Base-by-base conservation (phyloP, 331 rosid species). In the Pyrus hybrid region DNA sequence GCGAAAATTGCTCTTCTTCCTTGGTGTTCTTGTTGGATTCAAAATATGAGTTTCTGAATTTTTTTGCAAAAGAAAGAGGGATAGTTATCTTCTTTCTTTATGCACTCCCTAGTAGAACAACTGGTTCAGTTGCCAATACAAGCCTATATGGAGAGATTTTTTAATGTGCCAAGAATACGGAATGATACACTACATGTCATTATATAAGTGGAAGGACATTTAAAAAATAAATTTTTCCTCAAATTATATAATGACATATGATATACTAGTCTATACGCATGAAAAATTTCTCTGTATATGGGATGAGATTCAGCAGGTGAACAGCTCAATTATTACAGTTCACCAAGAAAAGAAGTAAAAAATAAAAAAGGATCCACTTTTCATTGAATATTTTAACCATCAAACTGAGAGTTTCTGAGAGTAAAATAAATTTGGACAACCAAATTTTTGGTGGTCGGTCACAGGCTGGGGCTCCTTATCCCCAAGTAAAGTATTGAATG, bases 121-220 rank as follows among this genome's bases (percentile, higher is more conserved):
- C 68, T 60, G 58, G 60, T 73, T 73, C 68, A 73, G 60, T 62
- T 73, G 69, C 43, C 68, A 73, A 41, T 37, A 29, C 77, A 25
- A 58, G 58, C 4, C 9, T 73, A 58, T 58, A 72, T 72, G 54
- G 67, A 54, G 75, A 54, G 64, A 37, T 37, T 37, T 37, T 37
- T 37, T 37, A 0, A 4, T 37, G 45, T 37, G 13, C 13, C 13
- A 37, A 37, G 13, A 10, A 41, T 1, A 41, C 4, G 0, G 45
- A 41, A 41, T 10, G 1, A 41, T 41, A 11, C 45, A 41, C 3
- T 41, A 41, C 5, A 35, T 3, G n/a, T n/a, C 5, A 41, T 41
- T 41, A 41, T 41, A 41, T 4, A 41, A 41, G 0, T 37, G 4
- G 45, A 37, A 37, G 1, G 13, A 37, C 45, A 37, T 37, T 37